These are phyloP conservation scores for Vaccinium myrtillus DNA, from an alignment of 148 eudicot genomes.

Conservation along the genomic window DNA sequence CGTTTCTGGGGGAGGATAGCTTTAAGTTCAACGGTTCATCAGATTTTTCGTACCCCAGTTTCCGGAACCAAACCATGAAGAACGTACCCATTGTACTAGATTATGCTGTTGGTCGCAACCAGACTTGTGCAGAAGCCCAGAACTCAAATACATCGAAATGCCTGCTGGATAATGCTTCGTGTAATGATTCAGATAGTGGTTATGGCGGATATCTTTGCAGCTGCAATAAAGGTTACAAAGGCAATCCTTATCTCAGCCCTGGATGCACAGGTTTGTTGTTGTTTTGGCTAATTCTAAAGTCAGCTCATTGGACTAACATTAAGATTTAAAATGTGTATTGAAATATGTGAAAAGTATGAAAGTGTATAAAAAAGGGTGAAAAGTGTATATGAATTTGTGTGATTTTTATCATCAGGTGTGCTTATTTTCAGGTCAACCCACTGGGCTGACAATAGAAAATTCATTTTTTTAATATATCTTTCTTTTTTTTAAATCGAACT, in stretches of 20 bases:
- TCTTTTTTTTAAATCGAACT: background rate
- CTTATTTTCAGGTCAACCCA: no score
- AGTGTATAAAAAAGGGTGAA: no score
- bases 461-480: no score
- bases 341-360: no score
- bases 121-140: slow-evolving; percentile 27
- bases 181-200: slow-evolving; percentile 17
- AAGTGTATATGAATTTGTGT: no score
- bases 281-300: no score
- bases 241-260: slow-evolving; percentile 31
- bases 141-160: background rate
- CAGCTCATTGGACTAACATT: no score
- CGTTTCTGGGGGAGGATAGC: slow-evolving; percentile 16
- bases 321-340: no score
- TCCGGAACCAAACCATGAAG: background rate
- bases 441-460: no score
- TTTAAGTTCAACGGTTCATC: slow-evolving; percentile 18
- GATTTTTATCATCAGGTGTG: no score
- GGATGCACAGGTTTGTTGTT: slow-evolving; percentile 21
- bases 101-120: slow-evolving; percentile 25
- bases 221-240: slow-evolving; percentile 26
- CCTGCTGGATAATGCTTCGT: slow-evolving; percentile 18
- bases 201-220: slow-evolving; percentile 33
- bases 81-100: slow-evolving; percentile 34
- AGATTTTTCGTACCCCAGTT: slow-evolving; percentile 14